Base-by-base conservation (phyloP, 1,284 basidiomycete species). In the Marasmius sp. region DNA sequence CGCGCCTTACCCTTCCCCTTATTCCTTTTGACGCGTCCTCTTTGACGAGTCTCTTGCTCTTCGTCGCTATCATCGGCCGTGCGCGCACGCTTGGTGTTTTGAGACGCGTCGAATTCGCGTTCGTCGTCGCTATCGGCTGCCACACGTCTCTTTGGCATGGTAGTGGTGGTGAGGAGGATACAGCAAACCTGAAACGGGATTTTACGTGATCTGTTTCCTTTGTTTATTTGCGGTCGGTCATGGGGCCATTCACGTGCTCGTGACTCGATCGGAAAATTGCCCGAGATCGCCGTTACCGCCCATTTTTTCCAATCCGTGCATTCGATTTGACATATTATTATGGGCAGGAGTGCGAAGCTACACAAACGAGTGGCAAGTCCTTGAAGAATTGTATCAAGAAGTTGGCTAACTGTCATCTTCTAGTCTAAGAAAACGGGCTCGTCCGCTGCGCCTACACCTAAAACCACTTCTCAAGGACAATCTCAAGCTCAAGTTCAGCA, bases 291-390 rank as follows among this genome's bases (percentile, higher is more conserved):
- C 27, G 11, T 2, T 11, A 14, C 4, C 20, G 12, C 14, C 3
- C 12, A 2, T 7, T 22, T 22, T 33, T 5, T 50, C 27, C 11
- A 50, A 51, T 36, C 33, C 50, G n/a, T 33, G 16, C 50, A 22
- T 51, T 33, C 20, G 27, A n/a, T 14, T 9, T 22, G 22, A 27
- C 22, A 20, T 16, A 83, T n/a, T n/a, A n/a, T n/a, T n/a, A n/a
- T 83, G 81, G 81, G 81, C 34, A 81, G 78, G 66, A 83, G 80
- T 62, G 81, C 81, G 11, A 83, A 83, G 65, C 58, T 82, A 14
- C 78, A 79, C 66, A 83, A 83, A 68, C 72, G 81, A 64, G 70
- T 79, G 50, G 80, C 81, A 70, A 54, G 77, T 65, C 9, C 10
- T 2, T 34, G 18, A 12, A 22, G 18, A 54, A 37, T 49, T 27